Evolutionary conservation across 1,284 basidiomycete species (phyloP).

Genomic region (Sparassis latifolia): DNA sequence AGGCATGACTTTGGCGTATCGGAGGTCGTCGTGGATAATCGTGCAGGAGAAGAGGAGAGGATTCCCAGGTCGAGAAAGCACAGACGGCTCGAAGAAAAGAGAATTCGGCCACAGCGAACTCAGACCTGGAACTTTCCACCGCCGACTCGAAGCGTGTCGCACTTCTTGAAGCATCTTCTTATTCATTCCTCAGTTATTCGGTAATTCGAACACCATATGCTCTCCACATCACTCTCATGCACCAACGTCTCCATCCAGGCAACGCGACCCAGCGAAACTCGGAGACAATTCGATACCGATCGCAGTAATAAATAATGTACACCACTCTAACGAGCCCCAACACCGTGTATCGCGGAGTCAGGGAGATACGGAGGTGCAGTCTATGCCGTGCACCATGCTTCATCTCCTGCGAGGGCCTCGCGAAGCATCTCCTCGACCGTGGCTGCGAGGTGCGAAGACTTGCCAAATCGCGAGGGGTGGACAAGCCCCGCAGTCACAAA

Average conservation of each 20-base stretch:
- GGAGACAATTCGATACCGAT: neutral
- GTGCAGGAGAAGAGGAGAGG: conserved; percentile 15
- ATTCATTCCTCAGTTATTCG: neutral
- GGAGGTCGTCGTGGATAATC: conserved; percentile 11
- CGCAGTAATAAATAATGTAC: conserved; percentile 44
- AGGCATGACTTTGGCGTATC: conserved; percentile 42
- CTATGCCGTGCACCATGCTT: conserved; percentile 84
- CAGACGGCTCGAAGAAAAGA: conserved; percentile 7
- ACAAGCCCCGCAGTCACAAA: neutral
- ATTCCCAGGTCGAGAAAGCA: conserved; percentile 10
- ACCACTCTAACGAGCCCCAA: conserved; percentile 80
- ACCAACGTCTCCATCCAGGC: too few relatives aligned
- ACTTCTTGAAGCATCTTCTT: neutral
- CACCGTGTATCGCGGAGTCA: conserved; percentile 45
- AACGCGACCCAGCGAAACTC: too few relatives aligned
- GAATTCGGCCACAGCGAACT: conserved; percentile 19
- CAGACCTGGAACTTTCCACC: conserved; percentile 21
- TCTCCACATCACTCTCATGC: too few relatives aligned
- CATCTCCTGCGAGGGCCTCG: conserved; percentile 84
- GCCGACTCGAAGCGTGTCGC: conserved; percentile 8
- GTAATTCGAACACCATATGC: too few relatives aligned
- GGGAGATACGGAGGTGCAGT: conserved; percentile 82
- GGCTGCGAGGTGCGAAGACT: conserved; percentile 40
- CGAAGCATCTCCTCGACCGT: conserved; percentile 51
- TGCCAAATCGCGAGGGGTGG: conserved; percentile 59